These are phyloP conservation scores for Phlebiopsis gigantea DNA, from an alignment of 768 basidiomycete species.

Conservation along the genomic window DNA sequence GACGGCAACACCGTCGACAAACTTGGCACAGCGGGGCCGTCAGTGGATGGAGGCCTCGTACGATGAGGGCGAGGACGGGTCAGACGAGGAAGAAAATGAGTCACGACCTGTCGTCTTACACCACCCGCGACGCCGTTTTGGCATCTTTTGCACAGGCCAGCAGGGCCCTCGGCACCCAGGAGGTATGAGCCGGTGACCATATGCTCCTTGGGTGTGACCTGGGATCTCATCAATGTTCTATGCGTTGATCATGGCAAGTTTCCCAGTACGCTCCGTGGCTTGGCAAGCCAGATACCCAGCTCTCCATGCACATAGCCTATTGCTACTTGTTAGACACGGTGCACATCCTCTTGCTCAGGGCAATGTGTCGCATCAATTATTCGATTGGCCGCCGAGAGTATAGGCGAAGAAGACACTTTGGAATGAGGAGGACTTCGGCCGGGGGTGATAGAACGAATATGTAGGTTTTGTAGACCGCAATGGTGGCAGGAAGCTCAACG, in stretches of 20 bases:
- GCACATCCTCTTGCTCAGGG: neutral
- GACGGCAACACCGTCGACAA: no score
- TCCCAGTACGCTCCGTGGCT: no score
- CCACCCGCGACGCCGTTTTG: conserved; percentile 23
- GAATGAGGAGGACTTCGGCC: no score
- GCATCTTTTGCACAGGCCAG: conserved; percentile 35
- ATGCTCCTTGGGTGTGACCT: neutral
- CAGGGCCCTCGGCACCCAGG: conserved; percentile 2
- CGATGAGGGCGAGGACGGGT: neutral
- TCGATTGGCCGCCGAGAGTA: no score
- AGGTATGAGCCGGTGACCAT: neutral
- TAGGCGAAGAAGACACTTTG: no score
- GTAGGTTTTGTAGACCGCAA: no score
- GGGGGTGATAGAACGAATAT: no score
- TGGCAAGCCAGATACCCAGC: no score
- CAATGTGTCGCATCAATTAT: no score
- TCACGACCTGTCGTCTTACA: conserved; percentile 15
- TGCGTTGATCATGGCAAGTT: neutral
- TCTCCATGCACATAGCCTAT: no score
- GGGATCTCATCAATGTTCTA: neutral
- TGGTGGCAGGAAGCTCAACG: no score
- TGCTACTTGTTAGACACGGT: neutral
- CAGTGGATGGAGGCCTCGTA: neutral
- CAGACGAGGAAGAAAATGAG: neutral
- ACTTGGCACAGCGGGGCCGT: conserved; percentile 2